Base-by-base conservation (phyloP, 805 yeast species). In the Candida odintsovae region DNA sequence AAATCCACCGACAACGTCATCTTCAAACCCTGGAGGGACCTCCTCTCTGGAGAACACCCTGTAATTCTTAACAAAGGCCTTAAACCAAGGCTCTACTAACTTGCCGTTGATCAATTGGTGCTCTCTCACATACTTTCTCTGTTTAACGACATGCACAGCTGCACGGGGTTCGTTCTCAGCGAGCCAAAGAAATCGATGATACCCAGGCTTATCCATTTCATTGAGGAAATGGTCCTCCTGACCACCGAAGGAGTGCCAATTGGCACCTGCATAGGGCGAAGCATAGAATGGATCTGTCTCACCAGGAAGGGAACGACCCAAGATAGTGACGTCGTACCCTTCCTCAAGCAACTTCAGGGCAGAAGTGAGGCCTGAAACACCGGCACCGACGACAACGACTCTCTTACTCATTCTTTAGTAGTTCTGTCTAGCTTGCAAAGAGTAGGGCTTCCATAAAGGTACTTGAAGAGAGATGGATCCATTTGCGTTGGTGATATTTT, bases 221-320 rank as follows among this genome's bases (percentile, higher is more conserved):
- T 71, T 75, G 26, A 67, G 59, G 5, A 49, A 53, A 8, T 31
- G 38, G 15, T 75, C 77, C 7, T 65, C 62, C 1, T 49, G 46
- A 4, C 53, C 41, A 1, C 84, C 84, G 63, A 77, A 76, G 10
- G 82, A 75, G 40, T 67, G 69, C 84, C 86, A 81, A 53, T 80
- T 77, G 40, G 86, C 87, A 2, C 86, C 86, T 1, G 86, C 86
- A 58, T 69, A 75, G 6, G 86, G 84, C 1, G 82, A 77, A 4
- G 83, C 71, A 55, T 76, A 81, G 6, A 70, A 70, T 37, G 69
- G 63, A 39, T 70, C 70, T 33, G 64, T 58, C 45, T 80, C 84
- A 1, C 83, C 82, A 2, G 84, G 84, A 19, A 79, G 53, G 47
- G 72, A 62, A 19, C 66, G 60, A 2, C 72, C 71, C 6, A 75